These are phyloP conservation scores for Flagelloscypha sp. DNA, from an alignment of 768 basidiomycete species.

Conservation along the genomic window DNA sequence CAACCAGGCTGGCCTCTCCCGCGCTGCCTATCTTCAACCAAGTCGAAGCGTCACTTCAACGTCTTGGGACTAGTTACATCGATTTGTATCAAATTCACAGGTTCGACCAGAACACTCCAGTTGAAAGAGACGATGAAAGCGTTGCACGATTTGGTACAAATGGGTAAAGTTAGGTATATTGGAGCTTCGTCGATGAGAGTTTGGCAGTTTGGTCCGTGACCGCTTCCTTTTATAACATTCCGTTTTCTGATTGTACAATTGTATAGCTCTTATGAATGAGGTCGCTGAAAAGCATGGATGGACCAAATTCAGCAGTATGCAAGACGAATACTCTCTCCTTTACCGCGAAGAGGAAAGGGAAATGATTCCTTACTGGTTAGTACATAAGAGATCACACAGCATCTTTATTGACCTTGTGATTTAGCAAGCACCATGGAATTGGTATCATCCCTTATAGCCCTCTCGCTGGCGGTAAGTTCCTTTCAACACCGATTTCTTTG, in stretches of 20 bases:
- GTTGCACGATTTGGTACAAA: slow-evolving; percentile 28
- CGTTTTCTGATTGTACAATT: neutral
- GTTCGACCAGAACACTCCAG: slow-evolving; percentile 18
- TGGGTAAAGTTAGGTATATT: slow-evolving; percentile 27
- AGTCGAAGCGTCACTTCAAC: slow-evolving; percentile 17
- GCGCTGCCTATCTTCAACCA: slow-evolving; percentile 27
- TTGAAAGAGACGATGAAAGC: slow-evolving; percentile 31
- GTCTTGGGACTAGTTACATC: slow-evolving; percentile 14
- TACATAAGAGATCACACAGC: slow-evolving; percentile 14
- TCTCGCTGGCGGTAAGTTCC: slow-evolving; percentile 13
- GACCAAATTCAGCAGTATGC: slow-evolving; percentile 42
- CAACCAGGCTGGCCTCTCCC: slow-evolving; percentile 27
- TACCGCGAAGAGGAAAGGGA: slow-evolving; percentile 36
- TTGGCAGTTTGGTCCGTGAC: slow-evolving; percentile 33
- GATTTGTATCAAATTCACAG: slow-evolving; percentile 28
- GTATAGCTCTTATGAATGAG: slow-evolving; percentile 25
- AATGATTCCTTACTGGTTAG: neutral
- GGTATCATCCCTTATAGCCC: slow-evolving; percentile 39
- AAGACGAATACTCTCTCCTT: slow-evolving; percentile 36
- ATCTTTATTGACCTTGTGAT: slow-evolving; percentile 26
- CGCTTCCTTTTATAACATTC: no score
- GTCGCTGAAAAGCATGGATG: slow-evolving; percentile 28
- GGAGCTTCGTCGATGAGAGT: slow-evolving; percentile 28
- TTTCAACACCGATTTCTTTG: neutral
- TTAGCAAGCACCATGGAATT: slow-evolving; percentile 32